Evolutionary conservation across 352 stramenopile genomes (phyloP), one percentile per base, ranked within the genome.

Genomic region (Phytophthora agathidicida): DNA sequence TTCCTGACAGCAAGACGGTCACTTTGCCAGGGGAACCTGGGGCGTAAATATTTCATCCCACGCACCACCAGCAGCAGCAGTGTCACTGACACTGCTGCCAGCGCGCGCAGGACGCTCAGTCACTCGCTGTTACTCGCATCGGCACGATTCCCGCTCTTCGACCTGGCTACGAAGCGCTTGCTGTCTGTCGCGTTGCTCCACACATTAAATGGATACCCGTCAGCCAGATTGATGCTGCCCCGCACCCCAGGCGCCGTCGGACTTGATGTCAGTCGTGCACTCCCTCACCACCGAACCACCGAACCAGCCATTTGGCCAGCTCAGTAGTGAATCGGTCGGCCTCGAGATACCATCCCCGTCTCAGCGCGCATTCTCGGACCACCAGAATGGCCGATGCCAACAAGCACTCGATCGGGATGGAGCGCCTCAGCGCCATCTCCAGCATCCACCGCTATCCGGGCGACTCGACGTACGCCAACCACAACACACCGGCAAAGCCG

Each of bases 371-470:
- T n/a, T 47, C 30, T 51, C 23, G 20, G 36, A 46, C 44, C 28
- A 50, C 13, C 26, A 59, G n/a, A 35, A 71, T 67, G 56, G 55
- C 55, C 13, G 62, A 71, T 20, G 17, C 60, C 19, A 57, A 42
- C 19, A 69, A 60, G n/a, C 33, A 64, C 28, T 64, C 56, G 9
- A 56, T 64, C 16, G 36, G 27, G 16, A 65, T 68, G 63, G 63
- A 71, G 38, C 63, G 57, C 14, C 37, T 59, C 9, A 71, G 63
- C 24, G 49, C 44, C n/a, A 63, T 68, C 36, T 67, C 61, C 30
- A 66, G 49, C 37, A 67, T 64, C 26, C 36, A 53, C 27, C 62
- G 44, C 23, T 60, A 71, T 14, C n/a, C 47, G 20, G 45, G 54
- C 43, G 62, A 71, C 39, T 20, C 43, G 17, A 37, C 41, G 9